Evolutionary conservation across 495 filamentous ascomycete genomes (phyloP).

Genomic region (Tetracladium marchalianum): DNA sequence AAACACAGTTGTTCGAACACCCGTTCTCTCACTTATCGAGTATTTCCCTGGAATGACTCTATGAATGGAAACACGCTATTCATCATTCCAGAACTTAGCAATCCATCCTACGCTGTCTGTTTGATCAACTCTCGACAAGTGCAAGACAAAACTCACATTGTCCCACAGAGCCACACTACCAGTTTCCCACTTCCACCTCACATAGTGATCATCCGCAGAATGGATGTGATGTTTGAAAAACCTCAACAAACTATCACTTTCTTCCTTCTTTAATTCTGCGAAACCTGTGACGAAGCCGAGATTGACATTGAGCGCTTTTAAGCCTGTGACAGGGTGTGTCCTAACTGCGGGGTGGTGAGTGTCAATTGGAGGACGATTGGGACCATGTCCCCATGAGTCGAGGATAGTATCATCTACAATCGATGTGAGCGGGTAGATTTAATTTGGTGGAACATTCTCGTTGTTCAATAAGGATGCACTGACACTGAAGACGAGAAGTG

Average conservation of each 20-base stretch:
- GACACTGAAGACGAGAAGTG: constrained; percentile 37
- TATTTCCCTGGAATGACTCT: constrained; percentile 44
- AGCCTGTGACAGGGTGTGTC: constrained; percentile 43
- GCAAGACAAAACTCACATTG: constrained; percentile 20
- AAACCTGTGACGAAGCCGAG: constrained; percentile 40
- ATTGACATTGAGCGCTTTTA: constrained; percentile 44
- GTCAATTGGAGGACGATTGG: constrained; percentile 39
- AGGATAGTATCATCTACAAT: constrained; percentile 2
- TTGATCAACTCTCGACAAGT: neutral
- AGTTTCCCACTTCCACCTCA: constrained; percentile 46
- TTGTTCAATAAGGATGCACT: constrained; percentile 17
- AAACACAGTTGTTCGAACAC: constrained; percentile 43
- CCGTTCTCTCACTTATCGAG: constrained; percentile 28
- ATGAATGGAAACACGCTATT: constrained; percentile 31
- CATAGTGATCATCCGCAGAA: constrained; percentile 41
- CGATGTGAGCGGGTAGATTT: constrained; percentile 14
- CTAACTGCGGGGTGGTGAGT: constrained; percentile 44
- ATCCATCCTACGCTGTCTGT: neutral
- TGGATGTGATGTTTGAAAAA: constrained; percentile 43
- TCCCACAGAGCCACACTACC: constrained; percentile 48
- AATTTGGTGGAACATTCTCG: too few relatives aligned
- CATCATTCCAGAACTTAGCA: neutral
- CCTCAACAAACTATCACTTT: constrained; percentile 41
- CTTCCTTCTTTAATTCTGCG: constrained; percentile 43
- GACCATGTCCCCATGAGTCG: constrained; percentile 36